Base-by-base conservation (phyloP, 306 rosid species). In the Myrica gale region DNA sequence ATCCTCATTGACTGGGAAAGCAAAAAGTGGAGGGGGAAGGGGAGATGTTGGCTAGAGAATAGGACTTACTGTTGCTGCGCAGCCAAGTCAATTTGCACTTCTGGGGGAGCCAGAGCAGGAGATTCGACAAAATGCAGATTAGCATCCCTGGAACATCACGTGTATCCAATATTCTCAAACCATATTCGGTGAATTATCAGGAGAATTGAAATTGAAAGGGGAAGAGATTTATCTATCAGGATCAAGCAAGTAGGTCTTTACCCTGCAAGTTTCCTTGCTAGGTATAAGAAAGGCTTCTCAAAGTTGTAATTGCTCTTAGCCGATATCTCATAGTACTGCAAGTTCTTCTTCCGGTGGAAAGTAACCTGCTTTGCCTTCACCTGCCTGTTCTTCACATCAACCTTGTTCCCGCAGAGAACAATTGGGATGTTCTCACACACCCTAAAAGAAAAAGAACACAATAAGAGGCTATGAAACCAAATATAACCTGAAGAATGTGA, bases 261-360 rank as follows among this genome's bases (percentile, higher is more conserved):
- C 97, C 97, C 96, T 0, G 97, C 97, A 79, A 92, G 93, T 79
- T 92, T 92, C 86, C 97, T 83, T 69, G 96, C 96, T 37, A 92
- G 93, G 74, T 92, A 90, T 6, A 92, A 57, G 48, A 92, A 92
- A 23, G 97, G 93, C 80, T 84, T 85, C 82, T 91, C 97, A 32
- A 91, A 91, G 75, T 91, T 91, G 32, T 91, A 91, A 72, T 91
- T 91, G 83, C 97, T 91, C 91, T 89, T 91, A 1, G 97, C 97
- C 48, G 97, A 91, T 19, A 91, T 91, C 75, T 91, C 97, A 32
- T 91, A 91, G 78, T 91, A 91, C 83, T 91, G 94, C 78, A 91
- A 79, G 73, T 89, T 89, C 81, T 91, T 91, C 81, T 91, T 91
- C 83, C 97, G 42, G 85, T 91, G 97, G 83, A 91, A 91, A 10